Conservation (phyloP, 805 yeast genomes). For the Wickerhamomyces pijperi region DNA sequence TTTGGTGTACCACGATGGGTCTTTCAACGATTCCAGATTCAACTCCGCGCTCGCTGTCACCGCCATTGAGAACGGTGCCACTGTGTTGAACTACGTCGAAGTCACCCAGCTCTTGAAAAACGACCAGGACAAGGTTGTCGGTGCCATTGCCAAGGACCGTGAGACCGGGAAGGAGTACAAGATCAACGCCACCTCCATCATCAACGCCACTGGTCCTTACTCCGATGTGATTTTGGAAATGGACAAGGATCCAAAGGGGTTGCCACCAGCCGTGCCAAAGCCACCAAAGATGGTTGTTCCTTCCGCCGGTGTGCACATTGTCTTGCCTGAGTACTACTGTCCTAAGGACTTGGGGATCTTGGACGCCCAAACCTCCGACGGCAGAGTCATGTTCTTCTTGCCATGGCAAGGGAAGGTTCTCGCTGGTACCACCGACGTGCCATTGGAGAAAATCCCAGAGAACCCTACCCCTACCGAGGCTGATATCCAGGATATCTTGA, state of each 20-base stretch:
- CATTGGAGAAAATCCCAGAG: slow-evolving; percentile 57
- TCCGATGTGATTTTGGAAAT: slow-evolving; percentile 76
- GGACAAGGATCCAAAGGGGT: slow-evolving; percentile 63
- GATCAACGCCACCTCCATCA: slow-evolving; percentile 62
- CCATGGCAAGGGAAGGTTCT: slow-evolving; percentile 97
- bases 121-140: slow-evolving; percentile 38
- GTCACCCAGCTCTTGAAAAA: slow-evolving; percentile 69
- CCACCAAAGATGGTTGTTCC: slow-evolving; percentile 83
- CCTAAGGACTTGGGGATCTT: slow-evolving; percentile 80
- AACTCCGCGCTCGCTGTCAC: slow-evolving; percentile 78
- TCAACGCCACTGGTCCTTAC: slow-evolving; percentile 93
- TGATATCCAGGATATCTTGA: slow-evolving; percentile 78
- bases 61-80: slow-evolving; percentile 81
- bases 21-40: slow-evolving; percentile 88
- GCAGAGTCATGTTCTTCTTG: slow-evolving; percentile 91
- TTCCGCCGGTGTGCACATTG: slow-evolving; percentile 86
- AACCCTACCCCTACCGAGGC: slow-evolving; percentile 80
- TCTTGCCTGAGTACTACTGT: slow-evolving; percentile 86
- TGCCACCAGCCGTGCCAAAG: slow-evolving; percentile 40
- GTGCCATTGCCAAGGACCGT: slow-evolving; percentile 65
- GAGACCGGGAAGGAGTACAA: slow-evolving; percentile 54
- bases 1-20: slow-evolving; percentile 89
- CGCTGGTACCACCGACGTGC: slow-evolving; percentile 95
- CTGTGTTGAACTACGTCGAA: slow-evolving; percentile 77
- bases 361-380: slow-evolving; percentile 89